Percentiles rank a stretch among this genome's conserved stretches.
Evolutionary conservation across 2,329 filamentous ascomycete genomes (phyloP).

Genomic region (Rhexocercosporidium sp.): DNA sequence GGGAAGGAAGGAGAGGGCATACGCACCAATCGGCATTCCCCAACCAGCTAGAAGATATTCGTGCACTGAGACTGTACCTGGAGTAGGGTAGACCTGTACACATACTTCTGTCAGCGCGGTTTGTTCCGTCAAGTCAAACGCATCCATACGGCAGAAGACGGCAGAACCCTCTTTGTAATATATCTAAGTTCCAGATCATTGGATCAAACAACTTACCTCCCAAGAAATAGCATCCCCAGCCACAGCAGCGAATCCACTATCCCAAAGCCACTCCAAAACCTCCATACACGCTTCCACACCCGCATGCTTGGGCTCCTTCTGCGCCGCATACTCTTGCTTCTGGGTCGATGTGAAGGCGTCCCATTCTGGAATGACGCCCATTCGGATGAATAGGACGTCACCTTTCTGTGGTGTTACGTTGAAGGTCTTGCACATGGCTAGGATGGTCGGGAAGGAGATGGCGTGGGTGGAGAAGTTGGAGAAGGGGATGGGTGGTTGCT

Average conservation of each 20-base stretch:
- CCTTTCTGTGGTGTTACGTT: slow-evolving; percentile 53
- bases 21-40: slow-evolving; percentile 48
- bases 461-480: slow-evolving; percentile 48
- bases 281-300: slow-evolving; percentile 43
- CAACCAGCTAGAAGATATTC: slow-evolving; percentile 55
- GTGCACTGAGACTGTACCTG: slow-evolving; percentile 48
- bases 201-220: slow-evolving; percentile 35
- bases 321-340: slow-evolving; percentile 40
- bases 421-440: slow-evolving; percentile 48
- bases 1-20: background rate
- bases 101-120: background rate
- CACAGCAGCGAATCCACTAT: slow-evolving; percentile 44
- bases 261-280: slow-evolving; percentile 45
- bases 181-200: background rate
- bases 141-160: background rate
- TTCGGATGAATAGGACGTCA: slow-evolving; percentile 58
- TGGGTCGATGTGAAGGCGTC: slow-evolving; percentile 44
- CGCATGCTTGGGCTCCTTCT: slow-evolving; percentile 43
- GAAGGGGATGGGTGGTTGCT: slow-evolving; percentile 43
- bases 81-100: slow-evolving; percentile 41
- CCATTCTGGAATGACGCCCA: slow-evolving; percentile 49
- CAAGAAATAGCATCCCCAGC: slow-evolving; percentile 48
- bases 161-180: too few species aligned
- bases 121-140: background rate
- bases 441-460: slow-evolving; percentile 44